Percentiles rank a stretch among this genome's conserved stretches.
These are phyloP conservation scores for Parmelia sp. DNA, from an alignment of 495 filamentous ascomycete species.

Conservation along the genomic window DNA sequence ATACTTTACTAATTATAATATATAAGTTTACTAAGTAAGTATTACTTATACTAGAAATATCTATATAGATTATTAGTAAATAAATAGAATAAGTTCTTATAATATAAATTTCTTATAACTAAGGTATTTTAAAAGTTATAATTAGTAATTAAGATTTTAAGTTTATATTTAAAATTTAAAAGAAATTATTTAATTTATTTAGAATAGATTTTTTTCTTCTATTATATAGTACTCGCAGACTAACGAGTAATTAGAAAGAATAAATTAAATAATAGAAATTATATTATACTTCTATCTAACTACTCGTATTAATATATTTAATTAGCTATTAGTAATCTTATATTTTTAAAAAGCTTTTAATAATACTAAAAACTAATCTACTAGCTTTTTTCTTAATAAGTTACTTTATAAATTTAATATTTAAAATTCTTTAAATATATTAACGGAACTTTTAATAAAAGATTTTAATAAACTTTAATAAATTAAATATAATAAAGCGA, in stretches of 20 bases:
- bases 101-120: background rate
- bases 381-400: background rate
- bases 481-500: background rate
- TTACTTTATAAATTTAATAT: no score
- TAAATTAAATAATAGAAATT: background rate
- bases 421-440: no score
- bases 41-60: background rate
- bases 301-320: no score
- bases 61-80: background rate
- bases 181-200: background rate
- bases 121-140: background rate
- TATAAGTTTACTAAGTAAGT: background rate
- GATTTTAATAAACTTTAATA: constrained; percentile 5
- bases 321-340: constrained; percentile 2
- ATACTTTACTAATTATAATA: background rate
- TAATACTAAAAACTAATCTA: constrained; percentile 2
- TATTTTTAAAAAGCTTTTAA: constrained; percentile 1
- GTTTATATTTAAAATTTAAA: background rate
- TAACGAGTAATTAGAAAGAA: background rate
- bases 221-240: background rate
- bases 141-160: background rate
- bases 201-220: background rate
- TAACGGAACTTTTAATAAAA: no score
- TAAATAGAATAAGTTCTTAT: background rate
- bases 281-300: background rate